Base-by-base conservation (phyloP, 805 yeast species). In the Yarrowia sp. region DNA sequence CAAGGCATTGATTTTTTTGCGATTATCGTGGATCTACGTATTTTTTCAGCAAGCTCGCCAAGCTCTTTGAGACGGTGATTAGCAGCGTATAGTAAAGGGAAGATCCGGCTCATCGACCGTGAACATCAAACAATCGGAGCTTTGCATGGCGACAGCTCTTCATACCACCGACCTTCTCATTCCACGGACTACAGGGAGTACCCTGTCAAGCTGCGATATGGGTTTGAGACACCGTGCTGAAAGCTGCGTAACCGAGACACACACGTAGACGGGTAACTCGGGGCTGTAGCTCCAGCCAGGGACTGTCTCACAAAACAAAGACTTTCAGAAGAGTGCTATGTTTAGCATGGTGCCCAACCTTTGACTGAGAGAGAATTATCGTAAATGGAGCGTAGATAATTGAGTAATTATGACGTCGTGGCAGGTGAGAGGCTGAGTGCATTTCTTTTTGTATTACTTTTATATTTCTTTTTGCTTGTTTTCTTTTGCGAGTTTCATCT, bases 31-130 rank as follows among this genome's bases (percentile, higher is more conserved):
- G 59, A 53, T 40, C 45, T 53, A 14, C 45, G 11, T 3, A 19
- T 7, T 53, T 53, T 36, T 40, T 9, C 43, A 53, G 59, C 45
- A 53, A 53, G 14, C 36, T 36, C 43, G 42, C 58, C 58, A 52
- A 52, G 56, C 41, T 10, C 41, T 7, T 26, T 50, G 4, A 14
- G 11, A 8, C 50, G 50, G 16, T 3, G 52, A 26, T 48, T 26
- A 15, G 11, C 36, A 32, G 22, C 36, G 19, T 32, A 32, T 12
- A 5, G 22, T 9, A 4, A 32, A 8, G 32, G 50, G 26, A 46
- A 22, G 15, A 22, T 46, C 50, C 10, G 48, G 48, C 48, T 16
- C 22, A 16, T 16, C 48, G 48, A 43, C 32, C 32, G 32, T 26
- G 32, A 26, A 26, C 32, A 26, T 26, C 32, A 26, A 26, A 26